Evolutionary conservation across 1,284 basidiomycete species (phyloP), one percentile per base, ranked within the genome.

Genomic region (Schizophyllum commune): DNA sequence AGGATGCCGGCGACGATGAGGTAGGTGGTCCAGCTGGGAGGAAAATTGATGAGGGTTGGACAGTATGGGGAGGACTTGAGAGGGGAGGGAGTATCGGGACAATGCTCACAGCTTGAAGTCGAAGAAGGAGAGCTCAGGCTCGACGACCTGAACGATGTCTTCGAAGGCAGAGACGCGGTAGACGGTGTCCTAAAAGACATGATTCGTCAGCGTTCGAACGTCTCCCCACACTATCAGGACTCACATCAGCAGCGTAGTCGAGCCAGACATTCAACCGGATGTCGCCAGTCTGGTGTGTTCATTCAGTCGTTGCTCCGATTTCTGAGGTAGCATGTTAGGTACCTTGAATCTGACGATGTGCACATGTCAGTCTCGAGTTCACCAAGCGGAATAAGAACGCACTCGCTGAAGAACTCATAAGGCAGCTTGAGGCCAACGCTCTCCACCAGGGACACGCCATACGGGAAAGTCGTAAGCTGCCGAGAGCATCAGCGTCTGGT

Each of bases 321-420:
- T 3, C 33, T 39, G 32, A 22, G 32, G 27, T 5, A 27, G 27
- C 19, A 6, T 55, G 53, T 55, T 54, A 54, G 47, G 57, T 73
- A 88, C 85, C 82, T 85, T 88, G 73, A 85, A 86, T 70, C 87
- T 89, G 57, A 61, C 34, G 22, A 39, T 2, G 9, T 4, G 17
- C n/a, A 64, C 58, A 66, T 62, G 55, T 69, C 59, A 67, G 56
- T n/a, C n/a, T n/a, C n/a, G n/a, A n/a, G n/a, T n/a, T n/a, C n/a
- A n/a, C n/a, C n/a, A n/a, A n/a, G n/a, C n/a, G n/a, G n/a, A n/a
- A n/a, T n/a, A n/a, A n/a, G n/a, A n/a, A n/a, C 91, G 75, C 69
- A 95, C 92, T 96, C 92, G 81, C 88, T 92, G 75, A 91, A 78
- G 71, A 95, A 91, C 22, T 77, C 66, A 72, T 87, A 95, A 2